Evolutionary conservation across 306 rosid species (phyloP).

Genomic region (Nissolia schottii): DNA sequence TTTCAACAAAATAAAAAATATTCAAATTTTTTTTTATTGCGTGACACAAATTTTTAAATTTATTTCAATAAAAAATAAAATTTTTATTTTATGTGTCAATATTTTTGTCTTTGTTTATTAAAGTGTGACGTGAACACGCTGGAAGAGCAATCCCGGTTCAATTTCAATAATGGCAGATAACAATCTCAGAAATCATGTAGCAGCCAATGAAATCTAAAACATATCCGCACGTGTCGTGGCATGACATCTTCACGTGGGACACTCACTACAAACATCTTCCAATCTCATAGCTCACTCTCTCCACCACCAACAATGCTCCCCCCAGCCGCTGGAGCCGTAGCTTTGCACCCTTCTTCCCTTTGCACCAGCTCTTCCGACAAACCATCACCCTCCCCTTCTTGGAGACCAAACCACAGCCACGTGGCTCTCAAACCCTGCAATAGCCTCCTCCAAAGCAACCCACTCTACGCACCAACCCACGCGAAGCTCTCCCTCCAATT

Average conservation of each 20-base stretch:
- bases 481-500: constrained; percentile 60
- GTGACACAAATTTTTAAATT: too few species aligned
- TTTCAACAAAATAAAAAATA: too few species aligned
- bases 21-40: too few species aligned
- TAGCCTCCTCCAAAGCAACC: constrained; percentile 63
- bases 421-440: constrained; percentile 53
- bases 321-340: constrained; percentile 32
- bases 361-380: constrained; percentile 46
- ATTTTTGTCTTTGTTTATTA: too few species aligned
- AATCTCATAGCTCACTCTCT: background rate
- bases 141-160: too few species aligned
- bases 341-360: constrained; percentile 52
- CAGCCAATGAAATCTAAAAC: constrained; percentile 28
- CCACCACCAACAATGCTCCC: constrained; percentile 53
- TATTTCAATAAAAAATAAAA: too few species aligned
- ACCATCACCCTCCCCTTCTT: constrained; percentile 34
- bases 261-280: background rate
- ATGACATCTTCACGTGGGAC: background rate
- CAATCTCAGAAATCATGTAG: constrained; percentile 23
- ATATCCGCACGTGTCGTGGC: constrained; percentile 31
- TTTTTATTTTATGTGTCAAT: too few species aligned
- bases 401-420: constrained; percentile 28
- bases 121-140: too few species aligned
- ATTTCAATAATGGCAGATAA: too few species aligned
- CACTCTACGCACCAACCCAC: constrained; percentile 54